Evolutionary conservation across 2,329 filamentous ascomycete genomes (phyloP).

Genomic region (Cladosporium sp.): DNA sequence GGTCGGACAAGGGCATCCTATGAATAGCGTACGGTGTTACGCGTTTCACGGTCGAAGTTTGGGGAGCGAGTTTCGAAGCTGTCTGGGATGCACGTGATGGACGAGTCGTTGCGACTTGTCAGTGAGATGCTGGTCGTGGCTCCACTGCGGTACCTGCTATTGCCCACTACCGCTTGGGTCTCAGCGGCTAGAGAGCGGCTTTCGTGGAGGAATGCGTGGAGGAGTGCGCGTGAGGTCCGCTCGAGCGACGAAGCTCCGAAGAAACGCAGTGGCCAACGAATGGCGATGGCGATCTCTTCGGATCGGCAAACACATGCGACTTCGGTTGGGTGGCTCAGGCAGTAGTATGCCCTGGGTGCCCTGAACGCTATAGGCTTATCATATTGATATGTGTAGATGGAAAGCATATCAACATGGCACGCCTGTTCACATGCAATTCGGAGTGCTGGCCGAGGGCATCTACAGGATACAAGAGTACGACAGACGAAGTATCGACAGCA

Average conservation of each 20-base stretch:
- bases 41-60: conserved; percentile 7
- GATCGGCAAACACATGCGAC: neutral
- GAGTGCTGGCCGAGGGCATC: neutral
- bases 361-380: neutral
- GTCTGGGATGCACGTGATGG: conserved; percentile 8
- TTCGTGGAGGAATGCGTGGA: conserved; percentile 6
- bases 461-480: neutral
- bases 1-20: neutral
- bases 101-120: conserved; percentile 5
- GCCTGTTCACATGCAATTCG: neutral
- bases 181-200: neutral
- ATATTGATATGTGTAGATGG: neutral
- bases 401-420: conserved; percentile 3
- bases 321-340: no score
- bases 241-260: neutral
- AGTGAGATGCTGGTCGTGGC: neutral
- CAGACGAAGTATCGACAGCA: neutral
- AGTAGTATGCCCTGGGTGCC: no score
- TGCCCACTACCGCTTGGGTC: neutral
- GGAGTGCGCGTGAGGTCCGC: conserved; percentile 13
- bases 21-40: neutral
- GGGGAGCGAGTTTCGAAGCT: neutral
- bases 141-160: neutral
- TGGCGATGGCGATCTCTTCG: neutral
- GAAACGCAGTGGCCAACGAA: neutral